Base-by-base conservation (phyloP, 345 rosid species). In the Sisymbrium irio region DNA sequence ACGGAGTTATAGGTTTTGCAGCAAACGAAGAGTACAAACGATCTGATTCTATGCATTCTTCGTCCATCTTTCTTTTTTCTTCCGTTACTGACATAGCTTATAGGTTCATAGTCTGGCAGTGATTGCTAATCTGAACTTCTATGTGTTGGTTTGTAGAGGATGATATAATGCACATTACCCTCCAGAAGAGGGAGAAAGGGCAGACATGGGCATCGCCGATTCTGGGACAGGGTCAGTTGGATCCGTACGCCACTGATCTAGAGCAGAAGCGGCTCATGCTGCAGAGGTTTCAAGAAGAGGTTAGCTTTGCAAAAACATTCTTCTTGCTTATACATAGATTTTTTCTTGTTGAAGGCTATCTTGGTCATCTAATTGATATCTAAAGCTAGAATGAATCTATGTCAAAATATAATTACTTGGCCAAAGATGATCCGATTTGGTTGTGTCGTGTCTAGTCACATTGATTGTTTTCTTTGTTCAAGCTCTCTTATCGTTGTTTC, bases 241-340 rank as follows among this genome's bases (percentile, higher is more conserved):
- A 91, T 49, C 84, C 96, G 17, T 81, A 88, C 10, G 44, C 88
- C 4, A 76, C 92, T 58, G 96, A 89, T 73, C 74, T 85, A 12
- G 97, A 89, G 69, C 97, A 94, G 87, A 94, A 87, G 72, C 89
- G 96, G 1, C 92, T 92, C 71, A 94, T 89, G 98, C 88, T 94
- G 27, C 92, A 89, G 83, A 94, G 97, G 79, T 94, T 94, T 78
- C 97, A 94, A 74, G 96, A 91, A 82, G 97, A 91, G 97, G 97
- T 87, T 77, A 84, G 74, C n/a, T 22, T 11, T 42, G 3, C 9
- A 17, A 41, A 50, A n/a, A 20, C 11, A n/a, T 1, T 15, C 30
- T 6, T 32, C 46, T 50, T 49, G 62, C 9, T 59, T 66, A 32
- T 7, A 22, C 6, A 36, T 39, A 12, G 41, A 6, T 59, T 36